Percentiles rank a stretch among this genome's conserved stretches.
Evolutionary conservation across 805 yeast species (phyloP).

Genomic region (Millerozyma miso): DNA sequence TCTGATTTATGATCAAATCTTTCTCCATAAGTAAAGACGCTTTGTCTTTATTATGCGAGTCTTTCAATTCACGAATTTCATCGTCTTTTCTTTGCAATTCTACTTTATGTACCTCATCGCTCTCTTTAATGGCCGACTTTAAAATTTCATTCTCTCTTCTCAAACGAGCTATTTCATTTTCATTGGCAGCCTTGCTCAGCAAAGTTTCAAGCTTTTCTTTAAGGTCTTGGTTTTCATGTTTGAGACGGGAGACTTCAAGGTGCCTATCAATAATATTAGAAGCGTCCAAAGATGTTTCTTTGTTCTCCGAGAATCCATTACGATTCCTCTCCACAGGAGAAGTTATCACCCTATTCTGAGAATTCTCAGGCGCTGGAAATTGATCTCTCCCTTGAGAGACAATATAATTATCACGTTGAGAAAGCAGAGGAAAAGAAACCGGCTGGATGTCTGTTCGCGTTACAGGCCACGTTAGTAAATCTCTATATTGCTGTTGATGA

Average conservation of each 20-base stretch:
- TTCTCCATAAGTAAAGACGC: neutral
- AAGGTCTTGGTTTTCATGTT: constrained; percentile 25
- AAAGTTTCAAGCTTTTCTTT: constrained; percentile 9
- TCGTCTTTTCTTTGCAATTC: constrained; percentile 4
- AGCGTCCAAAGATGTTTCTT: constrained; percentile 26
- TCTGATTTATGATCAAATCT: neutral
- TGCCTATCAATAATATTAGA: constrained; percentile 39
- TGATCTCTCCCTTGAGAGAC: neutral
- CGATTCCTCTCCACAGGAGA: neutral
- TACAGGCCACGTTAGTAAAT: constrained; percentile 45
- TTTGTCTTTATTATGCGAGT: neutral
- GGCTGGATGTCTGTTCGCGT: constrained; percentile 9
- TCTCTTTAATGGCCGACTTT: constrained; percentile 2
- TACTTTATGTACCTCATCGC: neutral
- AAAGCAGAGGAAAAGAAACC: neutral
- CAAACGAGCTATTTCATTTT: constrained; percentile 6
- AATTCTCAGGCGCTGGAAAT: neutral
- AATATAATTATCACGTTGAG: neutral
- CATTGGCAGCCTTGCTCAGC: neutral
- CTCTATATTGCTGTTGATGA: constrained; percentile 66
- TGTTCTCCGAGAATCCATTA: constrained; percentile 2
- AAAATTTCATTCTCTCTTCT: constrained; percentile 7
- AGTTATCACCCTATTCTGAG: neutral
- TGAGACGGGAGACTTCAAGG: constrained; percentile 36
- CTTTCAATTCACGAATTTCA: constrained; percentile 8